phyloP scores from a whole-genome alignment of 129 eudicot genomes.

The Tagetes erecta region DNA sequence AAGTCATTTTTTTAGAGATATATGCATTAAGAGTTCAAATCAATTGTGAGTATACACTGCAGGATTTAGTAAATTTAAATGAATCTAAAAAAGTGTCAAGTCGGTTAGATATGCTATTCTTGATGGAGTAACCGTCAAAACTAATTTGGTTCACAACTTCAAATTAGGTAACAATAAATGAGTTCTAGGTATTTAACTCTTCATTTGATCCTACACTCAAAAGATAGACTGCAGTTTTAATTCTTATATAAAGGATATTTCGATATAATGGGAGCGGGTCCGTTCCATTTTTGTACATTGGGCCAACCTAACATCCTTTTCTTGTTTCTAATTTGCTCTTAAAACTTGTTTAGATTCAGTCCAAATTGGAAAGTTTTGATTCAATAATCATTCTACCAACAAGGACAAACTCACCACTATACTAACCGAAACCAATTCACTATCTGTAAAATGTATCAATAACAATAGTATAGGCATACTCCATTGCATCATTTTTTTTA shows the following conservation, averaged over 20 bases:
- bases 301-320: conserved; percentile 13
- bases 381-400: background rate
- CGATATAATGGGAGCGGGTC: background rate
- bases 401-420: background rate
- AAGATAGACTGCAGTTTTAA: background rate
- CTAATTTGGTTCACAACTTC: background rate
- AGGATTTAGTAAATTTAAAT: background rate
- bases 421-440: background rate
- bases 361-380: conserved; percentile 5
- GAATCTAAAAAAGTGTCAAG: background rate
- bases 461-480: background rate
- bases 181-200: background rate
- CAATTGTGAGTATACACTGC: background rate
- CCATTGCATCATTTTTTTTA: background rate
- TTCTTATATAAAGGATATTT: conserved; percentile 6
- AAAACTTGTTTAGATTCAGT: background rate
- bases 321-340: conserved; percentile 18
- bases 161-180: conserved; percentile 16
- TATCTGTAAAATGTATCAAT: background rate
- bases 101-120: conserved; percentile 10
- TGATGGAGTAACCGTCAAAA: background rate
- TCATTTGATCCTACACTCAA: conserved; percentile 9
- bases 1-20: background rate
- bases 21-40: background rate
- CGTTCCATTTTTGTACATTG: background rate